A percentile compares a stretch with the other conserved stretches of the same genome.
Conservation (phyloP, 106 monocot species). For the Chionographis japonica region DNA sequence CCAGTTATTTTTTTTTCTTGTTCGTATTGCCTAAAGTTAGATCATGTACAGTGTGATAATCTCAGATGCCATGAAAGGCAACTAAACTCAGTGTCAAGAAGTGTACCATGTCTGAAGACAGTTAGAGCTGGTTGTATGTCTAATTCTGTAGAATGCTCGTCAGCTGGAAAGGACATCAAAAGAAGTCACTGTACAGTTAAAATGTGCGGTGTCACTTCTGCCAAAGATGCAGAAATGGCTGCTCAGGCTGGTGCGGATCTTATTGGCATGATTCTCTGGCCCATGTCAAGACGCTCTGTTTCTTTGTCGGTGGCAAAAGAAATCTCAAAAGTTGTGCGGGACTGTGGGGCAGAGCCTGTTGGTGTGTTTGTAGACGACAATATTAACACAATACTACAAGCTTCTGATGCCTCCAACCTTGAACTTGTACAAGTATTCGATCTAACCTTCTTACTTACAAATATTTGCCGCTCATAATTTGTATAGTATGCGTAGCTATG, state of each 20-base stretch:
- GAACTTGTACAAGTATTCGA: conserved; percentile 32
- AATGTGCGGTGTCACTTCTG: conserved; percentile 33
- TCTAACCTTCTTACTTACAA: too few relatives aligned
- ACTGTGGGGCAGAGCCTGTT: conserved; percentile 37
- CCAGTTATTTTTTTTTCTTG: too few relatives aligned
- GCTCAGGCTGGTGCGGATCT: conserved; percentile 32
- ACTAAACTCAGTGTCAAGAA: conserved; percentile 1
- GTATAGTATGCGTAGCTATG: too few relatives aligned
- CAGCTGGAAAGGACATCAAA: neutral
- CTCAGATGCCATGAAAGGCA: neutral
- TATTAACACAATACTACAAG: conserved; percentile 20
- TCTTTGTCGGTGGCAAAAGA: conserved; percentile 28
- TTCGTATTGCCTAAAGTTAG: too few relatives aligned
- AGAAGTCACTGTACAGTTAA: conserved; percentile 20
- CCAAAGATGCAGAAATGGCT: conserved; percentile 5
- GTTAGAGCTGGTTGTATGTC: neutral
- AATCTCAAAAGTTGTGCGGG: conserved; percentile 31
- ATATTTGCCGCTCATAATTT: too few relatives aligned
- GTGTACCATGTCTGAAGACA: neutral
- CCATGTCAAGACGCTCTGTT: conserved; percentile 37
- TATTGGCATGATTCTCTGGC: conserved; percentile 47
- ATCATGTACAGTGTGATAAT: too few relatives aligned
- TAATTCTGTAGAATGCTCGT: conserved; percentile 11
- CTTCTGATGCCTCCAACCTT: conserved; percentile 13
- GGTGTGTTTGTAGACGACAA: conserved; percentile 47